Evolutionary conservation across 495 filamentous ascomycete species (phyloP), one percentile per base, ranked within the genome.

Genomic region (Aspergillus sparsus): DNA sequence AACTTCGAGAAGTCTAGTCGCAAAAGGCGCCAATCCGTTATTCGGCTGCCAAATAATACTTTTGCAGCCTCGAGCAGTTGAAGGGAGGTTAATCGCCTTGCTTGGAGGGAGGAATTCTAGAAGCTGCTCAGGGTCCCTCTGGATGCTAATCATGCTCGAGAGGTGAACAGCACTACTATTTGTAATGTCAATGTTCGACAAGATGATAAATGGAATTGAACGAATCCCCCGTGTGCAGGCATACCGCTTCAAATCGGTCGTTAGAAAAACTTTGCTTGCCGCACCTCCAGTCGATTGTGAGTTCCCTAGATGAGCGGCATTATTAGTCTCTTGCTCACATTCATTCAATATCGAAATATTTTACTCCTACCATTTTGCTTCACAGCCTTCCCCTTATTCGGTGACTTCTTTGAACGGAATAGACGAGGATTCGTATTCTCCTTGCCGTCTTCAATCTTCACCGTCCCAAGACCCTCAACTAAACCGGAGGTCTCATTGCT

Each of bases 1-100:
- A 18, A 89, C 74, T 53, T 83, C 77, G 57, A 90, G 71, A 32
- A 89, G 66, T 59, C 82, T 66, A 7, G 84, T 46, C 13, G 67
- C 67, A 16, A 65, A 52, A 44, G 53, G 55, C 2, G 61, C 52
- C 0, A 77, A 53, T 3, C 44, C 36, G 0, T 65, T 41, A 36
- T 75, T 76, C 1, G 76, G 74, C 7, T 66, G 58, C 68, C 76
- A 78, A 27, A 77, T 68, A 7, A 79, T 64, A 8, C 76, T 74
- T 35, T 68, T 70, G 54, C 65, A 68, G 5, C 53, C 50, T 16
- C 62, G 27, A 6, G 66, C 62, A 12, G 49, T 49, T n/a, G 72
- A 70, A 3, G 70, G 65, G 21, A 71, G 60, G 33, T 54, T 15
- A 10, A 63, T 58, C 6, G 67, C 54, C 49, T 75, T 79, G 6